Percentiles rank a stretch among this genome's conserved stretches.
phyloP scores from a whole-genome alignment of 2,329 filamentous ascomycete species.

The Penicillium sp. region DNA sequence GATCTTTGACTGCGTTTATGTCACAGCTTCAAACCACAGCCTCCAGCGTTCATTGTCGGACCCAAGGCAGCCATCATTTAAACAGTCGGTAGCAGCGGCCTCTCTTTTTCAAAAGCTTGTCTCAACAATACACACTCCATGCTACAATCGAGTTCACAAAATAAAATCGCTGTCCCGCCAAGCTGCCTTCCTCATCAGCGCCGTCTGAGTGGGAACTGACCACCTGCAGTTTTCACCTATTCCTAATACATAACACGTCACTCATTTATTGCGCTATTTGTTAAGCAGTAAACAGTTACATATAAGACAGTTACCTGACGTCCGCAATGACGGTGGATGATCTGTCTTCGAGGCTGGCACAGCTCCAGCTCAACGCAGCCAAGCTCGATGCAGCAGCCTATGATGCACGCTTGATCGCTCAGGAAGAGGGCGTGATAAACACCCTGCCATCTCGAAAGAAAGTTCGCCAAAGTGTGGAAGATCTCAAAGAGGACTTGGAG shows the following conservation, averaged over 20 bases:
- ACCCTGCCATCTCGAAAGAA: slow-evolving; percentile 41
- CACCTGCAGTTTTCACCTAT: not conserved
- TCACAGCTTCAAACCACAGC: slow-evolving; percentile 1
- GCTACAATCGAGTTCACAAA: not conserved
- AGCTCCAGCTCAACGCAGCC: slow-evolving; percentile 25
- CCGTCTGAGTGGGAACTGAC: not conserved
- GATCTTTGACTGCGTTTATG: not conserved
- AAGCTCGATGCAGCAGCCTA: slow-evolving; percentile 22
- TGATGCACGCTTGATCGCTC: slow-evolving; percentile 27
- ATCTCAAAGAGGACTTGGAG: slow-evolving; percentile 69
- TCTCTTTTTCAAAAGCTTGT: not conserved
- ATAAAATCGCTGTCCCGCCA: not conserved
- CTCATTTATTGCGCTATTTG: not conserved
- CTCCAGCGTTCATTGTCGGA: not conserved
- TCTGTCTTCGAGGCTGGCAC: slow-evolving; percentile 25
- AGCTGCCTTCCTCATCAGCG: not conserved
- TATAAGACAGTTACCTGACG: not conserved
- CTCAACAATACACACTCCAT: not conserved
- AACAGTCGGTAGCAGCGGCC: not conserved
- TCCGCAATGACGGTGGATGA: slow-evolving; percentile 22
- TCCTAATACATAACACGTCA: not conserved
- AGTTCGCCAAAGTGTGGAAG: slow-evolving; percentile 46
- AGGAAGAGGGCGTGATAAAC: slow-evolving; percentile 27
- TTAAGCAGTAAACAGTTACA: not conserved
- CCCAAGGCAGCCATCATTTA: not conserved